Conservation (phyloP, 2,329 filamentous ascomycete genomes). For the Cordyceps cateniannulata region DNA sequence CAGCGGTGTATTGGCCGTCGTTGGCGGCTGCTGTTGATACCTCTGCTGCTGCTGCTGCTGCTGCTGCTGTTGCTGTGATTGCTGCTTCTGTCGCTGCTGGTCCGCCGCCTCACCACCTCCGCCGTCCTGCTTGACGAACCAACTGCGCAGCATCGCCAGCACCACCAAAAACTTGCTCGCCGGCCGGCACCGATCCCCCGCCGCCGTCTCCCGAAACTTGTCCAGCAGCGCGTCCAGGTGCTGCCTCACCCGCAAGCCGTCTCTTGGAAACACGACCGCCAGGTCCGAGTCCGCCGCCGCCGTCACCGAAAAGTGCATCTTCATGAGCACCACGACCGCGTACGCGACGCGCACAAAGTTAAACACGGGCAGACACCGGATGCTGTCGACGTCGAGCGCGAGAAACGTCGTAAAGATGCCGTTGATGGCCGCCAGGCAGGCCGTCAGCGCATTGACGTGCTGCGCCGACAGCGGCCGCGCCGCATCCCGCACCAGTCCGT, state of each 20-base stretch:
- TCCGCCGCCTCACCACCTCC: background rate
- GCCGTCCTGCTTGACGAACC: conserved; percentile 52
- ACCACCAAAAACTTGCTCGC: conserved; percentile 66
- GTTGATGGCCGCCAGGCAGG: conserved; percentile 62
- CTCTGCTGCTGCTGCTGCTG: conserved; percentile 13
- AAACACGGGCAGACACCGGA: conserved; percentile 63
- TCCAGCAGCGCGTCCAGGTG: conserved; percentile 66
- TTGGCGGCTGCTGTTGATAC: conserved; percentile 15
- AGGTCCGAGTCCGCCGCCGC: conserved; percentile 55
- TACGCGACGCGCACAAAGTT: conserved; percentile 67
- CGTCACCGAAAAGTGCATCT: conserved; percentile 63
- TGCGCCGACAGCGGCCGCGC: conserved; percentile 34
- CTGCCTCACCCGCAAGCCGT: conserved; percentile 57
- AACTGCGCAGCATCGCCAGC: conserved; percentile 61
- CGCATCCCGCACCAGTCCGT: conserved; percentile 30
- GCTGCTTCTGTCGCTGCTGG: background rate
- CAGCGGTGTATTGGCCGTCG: conserved; percentile 43
- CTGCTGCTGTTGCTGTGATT: conserved; percentile 11
- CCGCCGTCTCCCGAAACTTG: conserved; percentile 58
- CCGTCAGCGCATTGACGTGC: conserved; percentile 60
- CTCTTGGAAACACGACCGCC: conserved; percentile 61
- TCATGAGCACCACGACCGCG: conserved; percentile 64
- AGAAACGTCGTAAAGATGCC: conserved; percentile 60
- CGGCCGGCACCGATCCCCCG: conserved; percentile 56
- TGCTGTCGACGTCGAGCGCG: conserved; percentile 48